Evolutionary conservation across 1,284 basidiomycete species (phyloP), one percentile per base, ranked within the genome.

Genomic region (Trichosporon sp.): DNA sequence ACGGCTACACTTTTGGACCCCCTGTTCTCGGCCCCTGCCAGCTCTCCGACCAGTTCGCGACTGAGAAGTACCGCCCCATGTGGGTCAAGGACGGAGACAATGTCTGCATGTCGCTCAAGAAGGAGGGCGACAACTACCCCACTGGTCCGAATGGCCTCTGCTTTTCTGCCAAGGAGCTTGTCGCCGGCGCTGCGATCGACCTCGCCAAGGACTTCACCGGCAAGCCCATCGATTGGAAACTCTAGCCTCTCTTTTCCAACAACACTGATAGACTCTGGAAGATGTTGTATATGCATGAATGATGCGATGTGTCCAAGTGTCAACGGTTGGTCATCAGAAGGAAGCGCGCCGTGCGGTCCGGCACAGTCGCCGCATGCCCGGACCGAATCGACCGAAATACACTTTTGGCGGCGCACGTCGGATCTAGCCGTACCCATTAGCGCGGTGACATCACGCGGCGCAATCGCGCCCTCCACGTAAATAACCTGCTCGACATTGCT

Each of bases 391-490:
- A 26, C 26, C 26, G 26, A 26, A 26, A 26, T 26, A 26, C 46
- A 48, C 19, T 19, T 11, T 16, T 7, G 51, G 51, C 51, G 51
- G 7, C n/a, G 6, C 26, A 21, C 19, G 21, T 54, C 51, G 51
- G 51, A 26, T 26, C 14, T 54, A 54, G 51, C 51, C 51, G 51
- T 19, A 26, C 48, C 11, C 19, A 1, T 19, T 54, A 19, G 19
- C 7, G 51, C n/a, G 51, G 51, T 54, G 19, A 21, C 51, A 54
- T 46, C 43, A 46, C 43, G 43, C 16, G 16, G 43, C 4, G 4
- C 43, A n/a, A n/a, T 46, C 43, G 51, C 21, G 8, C 19, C 51
- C 51, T 54, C 51, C 51, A 54, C 51, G 51, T 54, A 54, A 54
- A 54, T 54, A 54, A 19, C 51, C n/a, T 8, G n/a, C 4, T 10